Evolutionary conservation across 1,284 basidiomycete genomes (phyloP).

Genomic region (Puccinia coronata): DNA sequence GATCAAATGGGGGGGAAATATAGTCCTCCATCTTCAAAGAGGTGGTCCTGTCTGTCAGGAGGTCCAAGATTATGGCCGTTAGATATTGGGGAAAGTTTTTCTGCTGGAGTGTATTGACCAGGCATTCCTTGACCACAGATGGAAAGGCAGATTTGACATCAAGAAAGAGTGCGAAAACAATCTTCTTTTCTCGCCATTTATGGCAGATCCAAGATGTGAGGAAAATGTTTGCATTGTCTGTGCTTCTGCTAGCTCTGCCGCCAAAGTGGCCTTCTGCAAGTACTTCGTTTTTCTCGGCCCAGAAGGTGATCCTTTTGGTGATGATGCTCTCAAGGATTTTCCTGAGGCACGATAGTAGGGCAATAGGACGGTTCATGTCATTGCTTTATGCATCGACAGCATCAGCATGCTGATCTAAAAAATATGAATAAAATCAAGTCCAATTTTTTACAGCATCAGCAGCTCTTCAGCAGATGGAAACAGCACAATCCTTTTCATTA

Average conservation of each 20-base stretch:
- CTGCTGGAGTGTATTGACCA: not conserved
- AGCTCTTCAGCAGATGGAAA: too few relatives aligned
- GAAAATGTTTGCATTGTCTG: too few relatives aligned
- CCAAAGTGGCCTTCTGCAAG: not conserved
- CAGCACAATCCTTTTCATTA: too few relatives aligned
- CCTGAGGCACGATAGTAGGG: slow-evolving; percentile 16
- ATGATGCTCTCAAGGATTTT: slow-evolving; percentile 7
- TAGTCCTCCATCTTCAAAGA: too few relatives aligned
- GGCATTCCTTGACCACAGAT: not conserved
- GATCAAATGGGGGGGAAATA: too few relatives aligned
- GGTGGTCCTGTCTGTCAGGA: not conserved
- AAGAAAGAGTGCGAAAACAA: not conserved
- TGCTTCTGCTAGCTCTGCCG: not conserved
- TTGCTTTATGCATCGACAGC: too few relatives aligned
- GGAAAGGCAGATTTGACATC: too few relatives aligned
- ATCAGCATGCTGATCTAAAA: too few relatives aligned
- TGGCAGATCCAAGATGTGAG: slow-evolving; percentile 1
- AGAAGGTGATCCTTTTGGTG: not conserved
- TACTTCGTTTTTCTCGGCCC: not conserved
- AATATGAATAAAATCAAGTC: too few relatives aligned
- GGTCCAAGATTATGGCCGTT: not conserved
- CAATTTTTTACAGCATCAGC: too few relatives aligned
- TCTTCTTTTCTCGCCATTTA: not conserved
- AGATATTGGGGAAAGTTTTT: not conserved
- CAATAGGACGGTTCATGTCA: too few relatives aligned